Evolutionary conservation across 176 grass and related monocot species (phyloP).

Genomic region (Oryza meridionalis): DNA sequence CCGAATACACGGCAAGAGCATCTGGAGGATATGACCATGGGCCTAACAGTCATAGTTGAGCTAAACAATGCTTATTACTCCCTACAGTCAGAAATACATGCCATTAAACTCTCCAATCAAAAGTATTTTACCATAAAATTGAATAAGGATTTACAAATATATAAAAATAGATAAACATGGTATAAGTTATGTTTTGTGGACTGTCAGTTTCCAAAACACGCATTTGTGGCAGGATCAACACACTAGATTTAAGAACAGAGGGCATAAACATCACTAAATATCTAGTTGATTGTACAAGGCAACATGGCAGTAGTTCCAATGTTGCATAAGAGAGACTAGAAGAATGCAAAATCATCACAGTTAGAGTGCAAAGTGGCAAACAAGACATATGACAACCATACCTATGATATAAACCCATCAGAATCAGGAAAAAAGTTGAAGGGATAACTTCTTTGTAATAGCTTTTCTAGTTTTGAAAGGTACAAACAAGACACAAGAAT

Average conservation of each 20-base stretch:
- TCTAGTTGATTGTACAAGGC: background rate
- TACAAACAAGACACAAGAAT: background rate
- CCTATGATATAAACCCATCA: background rate
- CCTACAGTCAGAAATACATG: background rate
- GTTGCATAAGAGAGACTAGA: background rate
- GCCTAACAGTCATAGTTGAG: conserved; percentile 5
- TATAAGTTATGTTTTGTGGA: background rate
- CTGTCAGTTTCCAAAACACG: background rate
- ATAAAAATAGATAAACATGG: background rate
- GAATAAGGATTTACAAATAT: background rate
- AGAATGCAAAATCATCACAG: background rate
- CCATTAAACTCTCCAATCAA: background rate
- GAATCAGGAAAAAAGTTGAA: background rate
- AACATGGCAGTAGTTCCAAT: background rate
- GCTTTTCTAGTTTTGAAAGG: background rate
- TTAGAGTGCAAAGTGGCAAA: background rate
- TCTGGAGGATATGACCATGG: background rate
- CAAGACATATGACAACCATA: background rate
- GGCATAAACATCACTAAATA: conserved; percentile 5
- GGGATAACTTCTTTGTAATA: background rate
- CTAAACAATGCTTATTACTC: background rate
- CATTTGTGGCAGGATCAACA: background rate
- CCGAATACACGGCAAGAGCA: background rate
- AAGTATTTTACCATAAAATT: background rate
- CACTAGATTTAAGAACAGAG: conserved; percentile 10